phyloP scores from a whole-genome alignment of 305 asterid genomes.

The Fraxinus greggii region DNA sequence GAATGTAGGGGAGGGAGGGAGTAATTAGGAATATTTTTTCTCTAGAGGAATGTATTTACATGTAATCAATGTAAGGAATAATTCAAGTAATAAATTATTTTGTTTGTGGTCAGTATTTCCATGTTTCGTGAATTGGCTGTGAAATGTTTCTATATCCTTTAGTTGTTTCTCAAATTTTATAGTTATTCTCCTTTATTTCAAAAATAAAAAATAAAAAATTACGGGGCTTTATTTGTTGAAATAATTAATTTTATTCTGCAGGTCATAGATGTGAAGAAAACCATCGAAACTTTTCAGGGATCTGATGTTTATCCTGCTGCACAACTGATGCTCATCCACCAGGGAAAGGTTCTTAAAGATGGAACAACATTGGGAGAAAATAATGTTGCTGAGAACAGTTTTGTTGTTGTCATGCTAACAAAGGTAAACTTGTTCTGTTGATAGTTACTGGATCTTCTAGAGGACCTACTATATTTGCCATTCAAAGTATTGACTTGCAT shows the following conservation, averaged over 20 bases:
- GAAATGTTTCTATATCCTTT: not conserved
- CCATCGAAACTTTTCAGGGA: constrained; percentile 42
- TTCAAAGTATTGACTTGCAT: not conserved
- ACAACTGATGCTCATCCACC: constrained; percentile 46
- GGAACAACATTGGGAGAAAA: constrained; percentile 47
- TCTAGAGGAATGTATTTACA: not conserved
- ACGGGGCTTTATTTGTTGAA: not conserved
- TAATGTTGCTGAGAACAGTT: constrained; percentile 43
- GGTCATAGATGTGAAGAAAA: constrained; percentile 45
- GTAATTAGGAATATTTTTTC: not conserved
- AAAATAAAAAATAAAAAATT: not conserved
- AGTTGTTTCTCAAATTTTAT: not conserved
- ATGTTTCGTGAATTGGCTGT: not conserved
- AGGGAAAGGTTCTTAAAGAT: constrained; percentile 50
- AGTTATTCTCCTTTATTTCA: not conserved
- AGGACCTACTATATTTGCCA: not conserved
- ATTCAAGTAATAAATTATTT: not conserved
- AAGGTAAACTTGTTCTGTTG: constrained; percentile 29
- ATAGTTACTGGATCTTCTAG: not conserved
- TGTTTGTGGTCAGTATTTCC: not conserved
- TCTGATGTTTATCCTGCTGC: constrained; percentile 44
- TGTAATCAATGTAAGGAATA: not conserved
- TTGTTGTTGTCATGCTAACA: constrained; percentile 36
- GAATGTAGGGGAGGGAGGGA: not conserved
- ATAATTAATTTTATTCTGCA: constrained; percentile 10